Conservation (phyloP, 805 yeast genomes). For the Candida gorgasii region DNA sequence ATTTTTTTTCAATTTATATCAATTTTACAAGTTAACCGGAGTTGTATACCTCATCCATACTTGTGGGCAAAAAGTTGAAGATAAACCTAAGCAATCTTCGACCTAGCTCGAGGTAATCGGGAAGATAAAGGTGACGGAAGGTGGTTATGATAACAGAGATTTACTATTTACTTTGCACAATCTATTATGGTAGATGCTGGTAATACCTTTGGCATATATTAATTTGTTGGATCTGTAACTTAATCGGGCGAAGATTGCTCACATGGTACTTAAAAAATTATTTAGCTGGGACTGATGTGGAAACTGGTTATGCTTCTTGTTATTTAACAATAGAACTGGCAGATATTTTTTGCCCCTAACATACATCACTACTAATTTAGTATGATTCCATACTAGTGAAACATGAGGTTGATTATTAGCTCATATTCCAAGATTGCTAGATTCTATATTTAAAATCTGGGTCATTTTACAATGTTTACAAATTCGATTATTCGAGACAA, state of each 20-base stretch:
- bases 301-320: neutral
- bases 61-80: neutral
- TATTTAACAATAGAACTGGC: neutral
- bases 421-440: slow-evolving; percentile 1
- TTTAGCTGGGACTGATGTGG: neutral
- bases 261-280: neutral
- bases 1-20: neutral
- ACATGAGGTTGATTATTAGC: neutral
- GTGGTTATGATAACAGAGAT: neutral
- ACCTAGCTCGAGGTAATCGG: too few species aligned
- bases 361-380: neutral
- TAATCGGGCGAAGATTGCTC: neutral
- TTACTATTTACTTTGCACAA: neutral
- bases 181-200: neutral
- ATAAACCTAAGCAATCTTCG: neutral
- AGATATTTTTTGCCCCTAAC: neutral
- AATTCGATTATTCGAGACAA: neutral
- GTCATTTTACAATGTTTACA: slow-evolving; percentile 2
- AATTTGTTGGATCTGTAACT: neutral
- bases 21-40: slow-evolving; percentile 5
- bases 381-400: neutral
- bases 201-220: neutral
- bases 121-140: too few species aligned
- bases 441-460: neutral
- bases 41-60: slow-evolving; percentile 1